Conservation (phyloP, 192 early-diverging fungal species). For the Haplosporangium gracile region DNA sequence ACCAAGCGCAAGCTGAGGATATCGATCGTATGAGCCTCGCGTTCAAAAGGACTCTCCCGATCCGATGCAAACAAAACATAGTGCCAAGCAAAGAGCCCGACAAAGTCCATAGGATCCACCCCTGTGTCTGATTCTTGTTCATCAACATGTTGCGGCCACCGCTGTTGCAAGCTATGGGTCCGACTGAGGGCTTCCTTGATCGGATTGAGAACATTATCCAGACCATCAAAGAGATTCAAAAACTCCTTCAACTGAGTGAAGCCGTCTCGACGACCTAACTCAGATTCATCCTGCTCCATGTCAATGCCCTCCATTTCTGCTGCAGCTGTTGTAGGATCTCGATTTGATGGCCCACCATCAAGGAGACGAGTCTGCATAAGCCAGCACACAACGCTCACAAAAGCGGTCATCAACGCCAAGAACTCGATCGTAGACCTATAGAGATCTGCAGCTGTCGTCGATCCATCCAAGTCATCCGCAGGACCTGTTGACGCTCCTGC, state of each 20-base stretch:
- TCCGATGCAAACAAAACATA: conserved; percentile 24
- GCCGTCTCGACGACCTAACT: background rate
- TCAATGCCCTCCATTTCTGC: conserved; percentile 11
- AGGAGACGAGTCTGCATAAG: conserved; percentile 34
- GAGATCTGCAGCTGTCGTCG: conserved; percentile 20
- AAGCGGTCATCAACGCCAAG: conserved; percentile 57
- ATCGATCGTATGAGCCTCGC: conserved; percentile 7
- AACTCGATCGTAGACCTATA: conserved; percentile 54
- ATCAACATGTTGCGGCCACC: background rate
- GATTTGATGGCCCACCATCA: background rate
- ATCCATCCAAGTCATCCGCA: conserved; percentile 13
- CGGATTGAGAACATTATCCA: conserved; percentile 53
- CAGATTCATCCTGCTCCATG: background rate
- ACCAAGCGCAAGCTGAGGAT: background rate
- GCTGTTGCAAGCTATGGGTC: conserved; percentile 10
- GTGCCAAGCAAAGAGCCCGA: conserved; percentile 42
- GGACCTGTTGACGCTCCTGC: background rate
- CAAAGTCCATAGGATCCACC: background rate
- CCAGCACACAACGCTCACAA: conserved; percentile 62
- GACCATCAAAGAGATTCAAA: conserved; percentile 46
- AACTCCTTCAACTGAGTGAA: conserved; percentile 20
- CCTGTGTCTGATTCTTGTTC: background rate
- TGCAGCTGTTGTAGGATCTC: background rate
- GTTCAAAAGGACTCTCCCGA: conserved; percentile 8
- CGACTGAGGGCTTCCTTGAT: conserved; percentile 42